These are phyloP conservation scores for Murraya koenigii DNA, from an alignment of 345 rosid genomes.

Conservation along the genomic window DNA sequence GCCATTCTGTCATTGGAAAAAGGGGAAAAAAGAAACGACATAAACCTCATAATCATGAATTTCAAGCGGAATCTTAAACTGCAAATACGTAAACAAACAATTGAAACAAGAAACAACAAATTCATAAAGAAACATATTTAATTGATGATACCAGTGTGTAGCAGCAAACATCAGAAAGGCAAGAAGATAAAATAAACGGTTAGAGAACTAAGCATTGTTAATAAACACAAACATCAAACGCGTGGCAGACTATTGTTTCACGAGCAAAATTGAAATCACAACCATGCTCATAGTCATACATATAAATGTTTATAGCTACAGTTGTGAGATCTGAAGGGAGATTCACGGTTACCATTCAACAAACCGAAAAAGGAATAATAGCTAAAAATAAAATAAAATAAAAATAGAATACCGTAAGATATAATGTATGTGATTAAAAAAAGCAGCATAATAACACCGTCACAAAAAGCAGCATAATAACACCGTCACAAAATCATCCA, in stretches of 20 bases:
- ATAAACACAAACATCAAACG: conserved; percentile 10
- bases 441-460: too few relatives aligned
- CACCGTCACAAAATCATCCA: too few relatives aligned
- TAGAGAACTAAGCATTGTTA: not conserved
- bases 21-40: too few relatives aligned
- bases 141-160: not conserved
- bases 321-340: too few relatives aligned
- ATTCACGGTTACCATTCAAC: too few relatives aligned
- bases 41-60: not conserved
- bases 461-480: too few relatives aligned
- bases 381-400: too few relatives aligned
- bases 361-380: too few relatives aligned
- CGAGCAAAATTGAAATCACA: conserved; percentile 1
- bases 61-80: not conserved
- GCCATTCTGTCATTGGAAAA: conserved; percentile 43
- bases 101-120: not conserved
- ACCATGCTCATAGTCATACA: not conserved
- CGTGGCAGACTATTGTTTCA: conserved; percentile 3
- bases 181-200: not conserved
- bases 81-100: not conserved
- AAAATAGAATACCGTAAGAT: too few relatives aligned
- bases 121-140: not conserved
- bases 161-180: not conserved
- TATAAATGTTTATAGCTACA: too few relatives aligned
- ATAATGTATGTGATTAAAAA: too few relatives aligned